Base-by-base conservation (phyloP, 129 eudicot species). In the Erigeron canadensis region DNA sequence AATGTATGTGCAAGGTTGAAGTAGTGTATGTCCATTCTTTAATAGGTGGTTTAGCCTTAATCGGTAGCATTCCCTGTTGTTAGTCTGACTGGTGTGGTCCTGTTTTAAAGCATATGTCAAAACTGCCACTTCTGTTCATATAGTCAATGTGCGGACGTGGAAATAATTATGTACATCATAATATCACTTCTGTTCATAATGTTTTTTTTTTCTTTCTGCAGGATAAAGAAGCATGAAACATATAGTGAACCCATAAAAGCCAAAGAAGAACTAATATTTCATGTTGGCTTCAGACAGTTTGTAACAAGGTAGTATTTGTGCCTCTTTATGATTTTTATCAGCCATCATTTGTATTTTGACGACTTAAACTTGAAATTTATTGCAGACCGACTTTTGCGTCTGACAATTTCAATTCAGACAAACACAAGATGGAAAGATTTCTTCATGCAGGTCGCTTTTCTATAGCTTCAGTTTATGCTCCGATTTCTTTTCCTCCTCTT, bases 401-500 rank as follows among this genome's bases (percentile, higher is more conserved):
- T n/a, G 98, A 89, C 72, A 94, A 74, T 77, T 81, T 86, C 42
- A 87, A 87, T 77, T 85, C 93, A 10, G 95, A 90, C 72, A 89
- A 89, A 84, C 95, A 80, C 81, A 94, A 94, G 84, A 89, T 94
- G 98, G 98, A 94, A 83, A 89, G 93, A 80, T 94, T 94, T 90
- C 96, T 94, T 77, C 97, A 94, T 80, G 83, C 88, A 10, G 98
- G 98, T 43, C 63, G 91, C 10, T 90, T 87, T 80, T 89, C 96
- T 34, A 67, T 94, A 22, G 97, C 98, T 72, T 89, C 97, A 12
- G 73, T 94, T 51, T 94, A 81, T 73, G 98, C 97, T 41, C 98
- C 98, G 22, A 89, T 94, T 56, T 85, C 86, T 53, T 94, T 94
- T 77, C 87, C 92, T 66, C 86, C 93, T 74, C 90, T 84, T 82